phyloP scores from a whole-genome alignment of 1,284 basidiomycete species.

The Pyrrhoderma noxium region DNA sequence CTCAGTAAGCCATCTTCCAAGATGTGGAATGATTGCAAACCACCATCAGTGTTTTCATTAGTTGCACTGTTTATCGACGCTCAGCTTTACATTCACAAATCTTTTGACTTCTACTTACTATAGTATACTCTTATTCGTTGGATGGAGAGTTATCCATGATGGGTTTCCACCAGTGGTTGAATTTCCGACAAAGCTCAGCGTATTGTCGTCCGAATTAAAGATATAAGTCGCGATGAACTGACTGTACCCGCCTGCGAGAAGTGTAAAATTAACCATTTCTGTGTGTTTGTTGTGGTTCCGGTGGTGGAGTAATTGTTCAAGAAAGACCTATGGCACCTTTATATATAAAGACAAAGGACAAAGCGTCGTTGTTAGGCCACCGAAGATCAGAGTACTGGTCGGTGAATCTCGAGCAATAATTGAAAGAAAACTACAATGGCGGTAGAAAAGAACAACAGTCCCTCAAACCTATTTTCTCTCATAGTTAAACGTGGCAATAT shows the following conservation, averaged over 20 bases:
- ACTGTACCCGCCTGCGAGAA: constrained; percentile 55
- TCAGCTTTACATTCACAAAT: background rate
- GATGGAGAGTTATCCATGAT: constrained; percentile 50
- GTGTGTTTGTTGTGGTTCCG: background rate
- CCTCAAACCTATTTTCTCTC: background rate
- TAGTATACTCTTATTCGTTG: constrained; percentile 45
- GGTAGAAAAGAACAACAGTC: background rate
- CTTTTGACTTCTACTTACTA: constrained; percentile 37
- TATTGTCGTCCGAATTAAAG: constrained; percentile 42
- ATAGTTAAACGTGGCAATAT: background rate
- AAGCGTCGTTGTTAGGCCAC: no score
- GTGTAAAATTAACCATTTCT: constrained; percentile 50
- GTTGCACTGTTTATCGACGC: constrained; percentile 35
- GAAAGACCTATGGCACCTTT: no score
- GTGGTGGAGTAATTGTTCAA: background rate
- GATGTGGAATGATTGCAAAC: constrained; percentile 51
- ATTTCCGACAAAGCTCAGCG: constrained; percentile 39
- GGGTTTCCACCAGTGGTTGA: constrained; percentile 45
- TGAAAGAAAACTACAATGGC: background rate
- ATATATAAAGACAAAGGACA: no score
- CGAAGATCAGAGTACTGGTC: no score
- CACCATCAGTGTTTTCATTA: constrained; percentile 42
- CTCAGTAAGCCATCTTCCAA: constrained; percentile 38
- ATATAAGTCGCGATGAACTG: constrained; percentile 54
- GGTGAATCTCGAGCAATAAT: background rate